phyloP scores from a whole-genome alignment of 768 basidiomycete genomes.

The Lepiota brunneoincarnata region DNA sequence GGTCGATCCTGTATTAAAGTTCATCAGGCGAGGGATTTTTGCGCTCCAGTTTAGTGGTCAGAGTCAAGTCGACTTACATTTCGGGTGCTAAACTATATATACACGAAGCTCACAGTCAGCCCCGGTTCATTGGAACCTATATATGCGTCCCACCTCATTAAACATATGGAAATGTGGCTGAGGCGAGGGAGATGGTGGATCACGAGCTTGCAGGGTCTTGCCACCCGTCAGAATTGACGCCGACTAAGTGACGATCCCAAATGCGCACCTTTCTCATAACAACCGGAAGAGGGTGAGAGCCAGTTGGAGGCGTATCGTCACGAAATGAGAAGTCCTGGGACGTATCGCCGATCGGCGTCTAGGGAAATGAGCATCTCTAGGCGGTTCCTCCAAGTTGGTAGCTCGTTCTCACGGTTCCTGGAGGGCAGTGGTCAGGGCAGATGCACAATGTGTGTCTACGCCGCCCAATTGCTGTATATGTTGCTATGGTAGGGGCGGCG shows the following conservation, averaged over 20 bases:
- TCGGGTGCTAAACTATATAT: not conserved
- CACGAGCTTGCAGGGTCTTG: not conserved
- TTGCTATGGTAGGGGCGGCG: not conserved
- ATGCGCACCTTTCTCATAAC: not conserved
- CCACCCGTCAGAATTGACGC: not conserved
- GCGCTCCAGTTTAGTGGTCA: not conserved
- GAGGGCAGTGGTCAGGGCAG: slow-evolving; percentile 6
- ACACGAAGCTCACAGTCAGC: not conserved
- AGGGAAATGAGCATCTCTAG: not conserved
- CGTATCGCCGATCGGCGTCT: not conserved
- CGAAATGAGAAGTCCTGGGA: not conserved
- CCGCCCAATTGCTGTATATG: slow-evolving; percentile 1
- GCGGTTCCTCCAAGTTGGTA: not conserved
- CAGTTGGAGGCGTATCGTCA: not conserved
- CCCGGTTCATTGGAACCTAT: not conserved
- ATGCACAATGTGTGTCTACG: not conserved
- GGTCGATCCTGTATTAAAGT: not conserved
- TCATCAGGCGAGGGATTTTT: not conserved
- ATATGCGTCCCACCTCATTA: slow-evolving; percentile 8
- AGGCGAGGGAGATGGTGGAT: not conserved
- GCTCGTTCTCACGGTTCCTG: not conserved
- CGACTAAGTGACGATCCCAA: not conserved
- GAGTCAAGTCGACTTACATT: not conserved
- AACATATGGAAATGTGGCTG: not conserved
- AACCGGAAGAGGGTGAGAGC: not conserved